These are phyloP conservation scores for Atkinsonella texensis DNA, from an alignment of 2,329 filamentous ascomycete genomes.

Conservation along the genomic window DNA sequence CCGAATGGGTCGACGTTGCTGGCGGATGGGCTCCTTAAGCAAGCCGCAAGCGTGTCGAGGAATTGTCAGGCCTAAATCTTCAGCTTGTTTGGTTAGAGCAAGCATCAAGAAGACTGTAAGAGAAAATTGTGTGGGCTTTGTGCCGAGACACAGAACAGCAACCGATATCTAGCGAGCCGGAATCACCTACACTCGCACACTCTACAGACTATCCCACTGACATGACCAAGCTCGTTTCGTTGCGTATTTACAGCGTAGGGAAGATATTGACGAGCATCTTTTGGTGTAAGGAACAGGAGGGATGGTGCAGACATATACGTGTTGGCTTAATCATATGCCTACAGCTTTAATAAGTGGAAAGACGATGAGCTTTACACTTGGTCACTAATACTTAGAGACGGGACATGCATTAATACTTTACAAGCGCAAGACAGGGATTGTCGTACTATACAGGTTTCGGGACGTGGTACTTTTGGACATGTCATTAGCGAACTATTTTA, in stretches of 20 bases:
- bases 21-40: slow-evolving; percentile 69
- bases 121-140: not conserved
- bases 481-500: slow-evolving; percentile 10
- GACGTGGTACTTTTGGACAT: slow-evolving; percentile 7
- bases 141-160: not conserved
- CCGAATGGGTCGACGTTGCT: slow-evolving; percentile 95
- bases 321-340: not conserved
- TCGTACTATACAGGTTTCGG: slow-evolving; percentile 4
- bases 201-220: not conserved
- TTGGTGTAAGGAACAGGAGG: slow-evolving; percentile 6
- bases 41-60: not conserved
- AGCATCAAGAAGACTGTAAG: not conserved
- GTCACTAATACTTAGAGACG: slow-evolving; percentile 10
- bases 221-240: slow-evolving; percentile 5
- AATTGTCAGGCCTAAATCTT: not conserved
- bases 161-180: not conserved
- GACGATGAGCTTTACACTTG: slow-evolving; percentile 2
- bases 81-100: not conserved
- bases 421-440: slow-evolving; percentile 8
- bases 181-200: not conserved
- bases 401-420: slow-evolving; percentile 9
- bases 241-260: slow-evolving; percentile 6
- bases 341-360: slow-evolving; percentile 5
- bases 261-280: slow-evolving; percentile 5
- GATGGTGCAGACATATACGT: slow-evolving; percentile 5